phyloP scores from a whole-genome alignment of 106 monocot species.

The Hemerocallis citrina region DNA sequence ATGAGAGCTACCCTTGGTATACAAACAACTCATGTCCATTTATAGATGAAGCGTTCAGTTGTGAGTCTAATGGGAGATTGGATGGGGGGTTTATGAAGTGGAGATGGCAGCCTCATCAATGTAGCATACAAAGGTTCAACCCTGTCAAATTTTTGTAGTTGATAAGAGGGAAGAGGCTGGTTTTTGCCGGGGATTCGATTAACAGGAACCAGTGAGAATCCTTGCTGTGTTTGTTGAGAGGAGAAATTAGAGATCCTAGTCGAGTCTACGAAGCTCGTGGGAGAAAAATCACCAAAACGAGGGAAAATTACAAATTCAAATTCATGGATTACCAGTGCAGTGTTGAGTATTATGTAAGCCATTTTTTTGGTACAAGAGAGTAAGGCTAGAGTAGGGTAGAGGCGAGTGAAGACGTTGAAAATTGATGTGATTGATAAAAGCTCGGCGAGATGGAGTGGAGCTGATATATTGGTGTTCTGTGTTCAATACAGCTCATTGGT shows the following conservation, averaged over 20 bases:
- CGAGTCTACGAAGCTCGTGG: constrained; percentile 66
- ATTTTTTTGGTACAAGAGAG: constrained; percentile 87
- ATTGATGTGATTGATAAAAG: constrained; percentile 74
- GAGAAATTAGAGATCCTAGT: constrained; percentile 38
- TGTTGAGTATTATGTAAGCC: constrained; percentile 80
- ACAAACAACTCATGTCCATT: constrained; percentile 48
- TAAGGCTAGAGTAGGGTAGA: constrained; percentile 56
- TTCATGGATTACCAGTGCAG: constrained; percentile 86
- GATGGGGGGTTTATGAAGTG: constrained; percentile 73
- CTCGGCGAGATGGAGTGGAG: constrained; percentile 80
- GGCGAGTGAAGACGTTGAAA: constrained; percentile 42
- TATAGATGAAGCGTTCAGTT: constrained; percentile 87
- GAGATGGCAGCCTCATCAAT: constrained; percentile 78
- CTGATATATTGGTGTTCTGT: constrained; percentile 77
- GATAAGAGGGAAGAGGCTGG: constrained; percentile 79
- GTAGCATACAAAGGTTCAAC: constrained; percentile 77
- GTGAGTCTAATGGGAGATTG: constrained; percentile 71
- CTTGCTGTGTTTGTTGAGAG: constrained; percentile 64
- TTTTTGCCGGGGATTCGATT: constrained; percentile 90
- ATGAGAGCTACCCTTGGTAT: constrained; percentile 75
- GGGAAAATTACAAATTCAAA: constrained; percentile 74
- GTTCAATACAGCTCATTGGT: constrained; percentile 97
- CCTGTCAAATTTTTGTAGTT: constrained; percentile 58
- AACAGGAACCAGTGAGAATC: constrained; percentile 98
- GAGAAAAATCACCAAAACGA: constrained; percentile 57